Base-by-base conservation (phyloP, 2,329 filamentous ascomycete species). In the Ceratocystis cacaofunesta region DNA sequence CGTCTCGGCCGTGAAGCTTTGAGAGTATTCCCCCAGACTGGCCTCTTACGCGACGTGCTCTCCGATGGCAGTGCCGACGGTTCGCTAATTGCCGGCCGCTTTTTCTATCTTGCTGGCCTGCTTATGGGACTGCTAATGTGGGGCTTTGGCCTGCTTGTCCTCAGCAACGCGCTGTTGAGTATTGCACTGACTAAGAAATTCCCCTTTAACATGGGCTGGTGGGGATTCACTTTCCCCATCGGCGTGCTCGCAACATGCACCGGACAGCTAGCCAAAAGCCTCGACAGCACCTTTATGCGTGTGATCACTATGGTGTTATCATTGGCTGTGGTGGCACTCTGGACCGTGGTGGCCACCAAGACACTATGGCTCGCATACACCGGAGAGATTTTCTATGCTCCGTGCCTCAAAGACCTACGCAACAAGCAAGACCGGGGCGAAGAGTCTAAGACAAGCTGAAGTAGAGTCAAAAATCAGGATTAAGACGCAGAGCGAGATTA, bases 21-120 rank as follows among this genome's bases (percentile, higher is more conserved):
- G 61, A 69, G 71, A 2, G 66, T 78, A 2, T 71, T 80, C 22
- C 76, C 76, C 0, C 64, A 73, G 52, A 77, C 74, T 1, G 71
- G 68, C 63, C 74, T 75, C 0, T 82, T 87, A 19, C 77, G 77
- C 0, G 76, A 44, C 25, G 25, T 67, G 12, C 55, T 52, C 72
- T 22, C 73, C 70, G 8, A 69, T 72, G 52, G 72, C 1, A 73
- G 69, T 25, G 81, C 82, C 0, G 75, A 79, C 30, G 76, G 85
- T 2, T 75, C 86, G 5, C 86, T 87, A 68, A 75, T 84, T 1
- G 67, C 84, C 0, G 84, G 85, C 0, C 75, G 83, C 22, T 74
- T 78, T 62, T 67, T 67, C 60, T 67, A 58, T 30, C 58, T 67
- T 32, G 46, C 60, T 3, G 66, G 66, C 17, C 60, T 67, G 50